These are phyloP conservation scores for Brasenia schreberi DNA, from an alignment of 164 flowering plant species.

Conservation along the genomic window DNA sequence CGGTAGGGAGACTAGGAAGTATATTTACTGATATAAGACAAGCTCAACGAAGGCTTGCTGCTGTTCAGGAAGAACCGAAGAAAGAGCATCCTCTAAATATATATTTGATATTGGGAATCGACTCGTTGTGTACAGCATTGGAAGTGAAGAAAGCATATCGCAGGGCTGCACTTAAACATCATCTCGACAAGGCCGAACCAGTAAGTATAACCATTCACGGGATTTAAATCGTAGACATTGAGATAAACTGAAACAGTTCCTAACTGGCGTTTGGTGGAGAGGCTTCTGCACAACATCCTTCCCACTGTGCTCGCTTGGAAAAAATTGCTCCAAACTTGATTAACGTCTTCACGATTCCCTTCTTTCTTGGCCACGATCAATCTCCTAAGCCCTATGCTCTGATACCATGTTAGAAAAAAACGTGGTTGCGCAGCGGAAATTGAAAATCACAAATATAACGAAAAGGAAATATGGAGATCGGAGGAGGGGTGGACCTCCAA, in stretches of 20 bases:
- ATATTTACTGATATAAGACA: conserved; percentile 36
- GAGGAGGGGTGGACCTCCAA: too few relatives aligned
- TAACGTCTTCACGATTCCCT: too few relatives aligned
- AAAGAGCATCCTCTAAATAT: conserved; percentile 53
- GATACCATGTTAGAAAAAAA: too few relatives aligned
- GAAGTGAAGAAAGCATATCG: conserved; percentile 60
- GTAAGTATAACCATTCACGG: conserved; percentile 31
- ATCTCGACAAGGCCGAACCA: conserved; percentile 74
- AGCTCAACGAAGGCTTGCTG: conserved; percentile 38
- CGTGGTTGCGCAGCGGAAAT: too few relatives aligned
- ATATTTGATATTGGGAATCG: conserved; percentile 75
- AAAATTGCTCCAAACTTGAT: conserved; percentile 4
- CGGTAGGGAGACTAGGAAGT: conserved; percentile 16
- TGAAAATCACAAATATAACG: too few relatives aligned
- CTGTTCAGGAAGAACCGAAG: conserved; percentile 53
- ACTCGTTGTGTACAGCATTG: conserved; percentile 32
- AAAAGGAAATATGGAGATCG: too few relatives aligned
- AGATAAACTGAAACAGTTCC: conserved; percentile 24
- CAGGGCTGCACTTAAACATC: conserved; percentile 86
- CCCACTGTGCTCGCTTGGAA: neutral
- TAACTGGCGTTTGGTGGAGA: neutral
- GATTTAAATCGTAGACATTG: conserved; percentile 60
- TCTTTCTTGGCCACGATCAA: too few relatives aligned
- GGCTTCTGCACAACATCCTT: conserved; percentile 1
- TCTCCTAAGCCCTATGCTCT: too few relatives aligned